Conservation (phyloP, 371 early-diverging fungal species). For the Mucor plumbeus region DNA sequence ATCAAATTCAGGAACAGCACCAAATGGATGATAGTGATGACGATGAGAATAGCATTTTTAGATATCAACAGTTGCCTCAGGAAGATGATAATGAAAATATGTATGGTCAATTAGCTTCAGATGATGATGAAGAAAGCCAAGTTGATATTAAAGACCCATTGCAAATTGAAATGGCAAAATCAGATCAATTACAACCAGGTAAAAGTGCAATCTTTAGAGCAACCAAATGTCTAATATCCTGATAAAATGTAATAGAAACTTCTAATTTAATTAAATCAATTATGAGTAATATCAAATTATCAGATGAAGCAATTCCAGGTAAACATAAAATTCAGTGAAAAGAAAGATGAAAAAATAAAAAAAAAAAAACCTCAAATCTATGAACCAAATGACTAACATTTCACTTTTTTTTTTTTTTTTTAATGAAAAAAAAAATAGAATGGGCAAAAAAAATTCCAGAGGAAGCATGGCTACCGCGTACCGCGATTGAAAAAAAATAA, state of each 20-base stretch:
- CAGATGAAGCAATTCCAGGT: slow-evolving; percentile 44
- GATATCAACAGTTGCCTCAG: slow-evolving; percentile 41
- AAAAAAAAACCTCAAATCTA: not conserved
- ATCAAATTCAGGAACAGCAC: not conserved
- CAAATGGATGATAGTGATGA: slow-evolving; percentile 10
- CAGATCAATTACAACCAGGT: slow-evolving; percentile 27
- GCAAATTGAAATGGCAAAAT: slow-evolving; percentile 22
- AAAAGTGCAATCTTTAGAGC: slow-evolving; percentile 8
- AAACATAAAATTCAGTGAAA: slow-evolving; percentile 3
- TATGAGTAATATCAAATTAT: slow-evolving; percentile 42
- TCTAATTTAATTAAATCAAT: slow-evolving; percentile 43
- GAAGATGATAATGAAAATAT: slow-evolving; percentile 36
- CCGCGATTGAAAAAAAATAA: slow-evolving; percentile 13
- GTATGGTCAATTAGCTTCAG: slow-evolving; percentile 22
- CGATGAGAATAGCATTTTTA: slow-evolving; percentile 22
- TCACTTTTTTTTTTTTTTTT: slow-evolving; percentile 7
- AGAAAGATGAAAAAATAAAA: slow-evolving; percentile 10
- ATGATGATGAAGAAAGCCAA: slow-evolving; percentile 25
- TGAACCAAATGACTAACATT: slow-evolving; percentile 3
- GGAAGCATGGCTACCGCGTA: slow-evolving; percentile 44
- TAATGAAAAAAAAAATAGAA: slow-evolving; percentile 22
- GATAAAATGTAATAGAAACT: slow-evolving; percentile 28
- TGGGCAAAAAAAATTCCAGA: slow-evolving; percentile 51
- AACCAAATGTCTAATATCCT: slow-evolving; percentile 2
- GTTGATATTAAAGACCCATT: slow-evolving; percentile 17